phyloP scores from a whole-genome alignment of 371 early-diverging fungal genomes.

The Fennellomyces sp. region DNA sequence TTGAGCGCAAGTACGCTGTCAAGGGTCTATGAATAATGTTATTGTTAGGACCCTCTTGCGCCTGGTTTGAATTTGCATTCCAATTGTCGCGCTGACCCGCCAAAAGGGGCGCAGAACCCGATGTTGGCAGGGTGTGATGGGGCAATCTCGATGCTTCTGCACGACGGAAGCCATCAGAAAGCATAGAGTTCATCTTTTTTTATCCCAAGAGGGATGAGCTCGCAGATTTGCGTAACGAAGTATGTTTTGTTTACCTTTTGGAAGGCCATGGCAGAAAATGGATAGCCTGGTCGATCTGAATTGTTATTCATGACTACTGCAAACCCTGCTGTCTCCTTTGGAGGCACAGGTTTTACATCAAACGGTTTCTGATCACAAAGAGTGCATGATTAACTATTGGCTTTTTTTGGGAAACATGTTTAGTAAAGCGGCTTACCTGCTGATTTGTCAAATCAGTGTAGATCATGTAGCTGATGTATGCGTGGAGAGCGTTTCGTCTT shows the following conservation, averaged over 20 bases:
- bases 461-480: slow-evolving; percentile 50
- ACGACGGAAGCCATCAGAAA: neutral
- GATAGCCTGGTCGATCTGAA: neutral
- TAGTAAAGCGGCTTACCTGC: neutral
- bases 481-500: slow-evolving; percentile 44
- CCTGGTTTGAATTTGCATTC: neutral
- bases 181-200: neutral
- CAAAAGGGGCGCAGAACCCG: neutral
- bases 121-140: neutral
- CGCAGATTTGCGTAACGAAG: neutral
- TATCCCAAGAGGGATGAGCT: neutral
- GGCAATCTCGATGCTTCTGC: neutral
- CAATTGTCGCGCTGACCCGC: neutral
- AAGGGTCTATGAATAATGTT: slow-evolving; percentile 16
- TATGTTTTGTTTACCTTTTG: neutral
- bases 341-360: neutral
- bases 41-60: neutral
- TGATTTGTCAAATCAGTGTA: slow-evolving; percentile 39
- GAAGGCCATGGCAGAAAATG: neutral
- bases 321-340: neutral
- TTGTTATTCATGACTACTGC: neutral
- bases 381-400: too few relatives aligned
- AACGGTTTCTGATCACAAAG: slow-evolving; percentile 1
- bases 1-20: slow-evolving; percentile 5
- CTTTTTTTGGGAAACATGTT: too few relatives aligned